Conservation (phyloP, 2,329 filamentous ascomycete species). For the Paraconiothyrium brasiliense region DNA sequence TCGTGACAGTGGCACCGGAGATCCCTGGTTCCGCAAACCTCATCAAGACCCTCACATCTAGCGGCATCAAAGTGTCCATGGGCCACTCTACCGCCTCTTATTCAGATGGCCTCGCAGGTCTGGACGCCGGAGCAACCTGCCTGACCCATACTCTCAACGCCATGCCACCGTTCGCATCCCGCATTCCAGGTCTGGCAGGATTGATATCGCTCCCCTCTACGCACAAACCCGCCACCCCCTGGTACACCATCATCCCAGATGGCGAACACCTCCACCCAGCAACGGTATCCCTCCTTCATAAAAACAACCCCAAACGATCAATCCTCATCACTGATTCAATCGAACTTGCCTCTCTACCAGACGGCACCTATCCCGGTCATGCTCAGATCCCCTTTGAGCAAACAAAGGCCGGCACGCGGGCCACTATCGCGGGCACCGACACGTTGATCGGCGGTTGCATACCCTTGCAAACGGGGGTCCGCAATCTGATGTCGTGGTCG, state of each 20-base stretch:
- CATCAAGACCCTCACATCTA: slow-evolving; percentile 53
- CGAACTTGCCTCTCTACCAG: slow-evolving; percentile 62
- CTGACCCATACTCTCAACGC: slow-evolving; percentile 66
- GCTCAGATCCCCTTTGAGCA: slow-evolving; percentile 62
- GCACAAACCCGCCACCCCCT: slow-evolving; percentile 49
- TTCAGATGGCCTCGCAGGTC: slow-evolving; percentile 55
- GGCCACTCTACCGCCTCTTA: slow-evolving; percentile 63
- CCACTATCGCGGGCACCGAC: slow-evolving; percentile 62
- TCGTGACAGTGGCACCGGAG: slow-evolving; percentile 65
- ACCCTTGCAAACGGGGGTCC: slow-evolving; percentile 60
- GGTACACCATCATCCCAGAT: slow-evolving; percentile 64
- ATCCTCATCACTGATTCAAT: slow-evolving; percentile 65
- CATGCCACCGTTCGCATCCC: slow-evolving; percentile 61
- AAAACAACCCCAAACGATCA: slow-evolving; percentile 56
- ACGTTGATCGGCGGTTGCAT: slow-evolving; percentile 65
- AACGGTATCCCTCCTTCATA: slow-evolving; percentile 60
- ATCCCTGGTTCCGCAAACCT: slow-evolving; percentile 53
- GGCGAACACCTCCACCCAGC: slow-evolving; percentile 63
- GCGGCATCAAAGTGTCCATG: slow-evolving; percentile 58
- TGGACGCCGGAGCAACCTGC: slow-evolving; percentile 60
- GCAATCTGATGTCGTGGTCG: slow-evolving; percentile 59
- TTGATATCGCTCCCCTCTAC: slow-evolving; percentile 41
- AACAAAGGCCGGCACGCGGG: slow-evolving; percentile 59
- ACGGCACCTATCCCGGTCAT: slow-evolving; percentile 63
- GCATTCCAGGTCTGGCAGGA: slow-evolving; percentile 62